Conservation (phyloP, 805 yeast genomes). For the Cyberlindnera galapagoensis region DNA sequence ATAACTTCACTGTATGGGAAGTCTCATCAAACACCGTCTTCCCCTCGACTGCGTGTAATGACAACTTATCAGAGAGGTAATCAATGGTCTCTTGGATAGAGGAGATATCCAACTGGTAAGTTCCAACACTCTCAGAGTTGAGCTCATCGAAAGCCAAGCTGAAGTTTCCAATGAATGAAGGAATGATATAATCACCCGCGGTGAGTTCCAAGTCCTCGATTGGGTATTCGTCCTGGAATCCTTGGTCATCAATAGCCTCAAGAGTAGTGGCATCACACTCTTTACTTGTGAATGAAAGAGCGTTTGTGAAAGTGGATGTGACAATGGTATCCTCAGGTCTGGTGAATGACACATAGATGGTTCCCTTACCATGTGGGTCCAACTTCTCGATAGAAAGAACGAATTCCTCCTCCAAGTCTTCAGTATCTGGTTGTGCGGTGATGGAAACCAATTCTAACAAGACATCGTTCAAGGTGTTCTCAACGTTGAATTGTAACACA, state of each 20-base stretch:
- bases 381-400: conserved; percentile 68
- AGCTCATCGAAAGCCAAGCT: conserved; percentile 69
- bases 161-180: conserved; percentile 74
- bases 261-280: conserved; percentile 74
- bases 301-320: conserved; percentile 52
- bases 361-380: conserved; percentile 63
- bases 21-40: conserved; percentile 42
- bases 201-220: conserved; percentile 69
- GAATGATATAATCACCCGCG: conserved; percentile 78
- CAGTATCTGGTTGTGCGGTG: conserved; percentile 52
- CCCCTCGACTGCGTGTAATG: conserved; percentile 71
- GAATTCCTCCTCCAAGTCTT: conserved; percentile 54
- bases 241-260: conserved; percentile 60
- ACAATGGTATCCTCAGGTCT: conserved; percentile 45
- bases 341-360: conserved; percentile 70
- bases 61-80: conserved; percentile 45
- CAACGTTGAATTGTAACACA: conserved; percentile 75
- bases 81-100: conserved; percentile 50
- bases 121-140: conserved; percentile 52
- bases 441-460: conserved; percentile 73
- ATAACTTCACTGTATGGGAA: conserved; percentile 69
- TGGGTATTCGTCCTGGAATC: conserved; percentile 90
- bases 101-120: conserved; percentile 51
- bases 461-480: conserved; percentile 77
- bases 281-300: conserved; percentile 66